Evolutionary conservation across 1,284 basidiomycete genomes (phyloP), one percentile per base, ranked within the genome.

Genomic region (Rhizoctonia solani): DNA sequence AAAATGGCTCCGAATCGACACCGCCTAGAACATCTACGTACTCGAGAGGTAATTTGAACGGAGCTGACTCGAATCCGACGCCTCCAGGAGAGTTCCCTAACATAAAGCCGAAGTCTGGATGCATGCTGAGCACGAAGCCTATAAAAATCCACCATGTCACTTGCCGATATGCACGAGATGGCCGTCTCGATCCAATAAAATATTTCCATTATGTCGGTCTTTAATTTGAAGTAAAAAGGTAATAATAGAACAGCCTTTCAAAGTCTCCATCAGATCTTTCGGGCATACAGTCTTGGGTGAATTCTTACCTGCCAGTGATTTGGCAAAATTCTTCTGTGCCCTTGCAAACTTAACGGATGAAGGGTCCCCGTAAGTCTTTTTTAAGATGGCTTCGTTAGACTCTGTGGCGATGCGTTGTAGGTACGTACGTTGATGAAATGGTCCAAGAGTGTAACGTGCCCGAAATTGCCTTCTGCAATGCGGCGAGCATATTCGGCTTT

Each of bases 171-270:
- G 93, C 68, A 96, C 87, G 16, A 96, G 81, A 73, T 97, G 95
- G 0, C 97, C 97, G 54, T 97, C 92, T 59, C 93, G 86, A 77
- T 99, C 97, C 41, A 99, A 81, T 3, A 99, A 84, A 69, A 99
- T 99, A 76, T 99, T 99, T 52, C 97, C 97, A 74, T 99, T 99
- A 76, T 99, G 97, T 25, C 97, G 86, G 78, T 99, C 96, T 78
- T 99, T 99, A 78, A 99, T 92, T 80, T 99, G 97, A 2, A 99
- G 84, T 23, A 99, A 54, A 55, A 93, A 98, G 11, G 93, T 95
- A 50, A 98, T 88, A 69, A 99, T 83, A 1, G 94, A 97, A 77
- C 98, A 99, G 11, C 93, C 92, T 90, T 70, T 9, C 30, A 8
- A 6, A 25, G 11, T 6, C 25, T 63, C 19, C 29, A 34, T 47